Evolutionary conservation across 345 rosid genomes (phyloP).

Genomic region (Syzygium aqueum): DNA sequence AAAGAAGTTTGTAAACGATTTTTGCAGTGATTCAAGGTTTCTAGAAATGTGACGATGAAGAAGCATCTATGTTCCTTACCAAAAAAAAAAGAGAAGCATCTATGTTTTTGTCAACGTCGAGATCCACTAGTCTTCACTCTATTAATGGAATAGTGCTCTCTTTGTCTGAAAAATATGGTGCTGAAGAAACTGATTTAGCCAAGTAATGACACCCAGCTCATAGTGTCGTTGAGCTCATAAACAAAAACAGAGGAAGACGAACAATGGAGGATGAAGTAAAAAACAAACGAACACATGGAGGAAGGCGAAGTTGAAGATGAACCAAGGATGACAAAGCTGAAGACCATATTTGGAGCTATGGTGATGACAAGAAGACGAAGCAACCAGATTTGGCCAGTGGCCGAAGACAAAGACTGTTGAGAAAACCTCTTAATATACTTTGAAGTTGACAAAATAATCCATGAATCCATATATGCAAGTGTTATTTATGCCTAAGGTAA

Average conservation of each 20-base stretch:
- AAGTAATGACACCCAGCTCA: not conserved
- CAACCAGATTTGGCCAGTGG: too few relatives aligned
- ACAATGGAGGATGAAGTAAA: too few relatives aligned
- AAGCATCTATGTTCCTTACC: not conserved
- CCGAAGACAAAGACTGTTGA: not conserved
- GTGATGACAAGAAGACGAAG: too few relatives aligned
- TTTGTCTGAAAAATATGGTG: not conserved
- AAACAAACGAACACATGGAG: too few relatives aligned
- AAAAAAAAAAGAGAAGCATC: too few relatives aligned
- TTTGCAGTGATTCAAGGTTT: not conserved
- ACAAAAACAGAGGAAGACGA: too few relatives aligned
- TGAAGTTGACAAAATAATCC: not conserved
- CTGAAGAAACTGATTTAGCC: not conserved
- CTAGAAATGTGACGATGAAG: not conserved
- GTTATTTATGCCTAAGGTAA: not conserved
- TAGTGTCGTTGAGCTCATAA: too few relatives aligned
- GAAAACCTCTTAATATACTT: not conserved
- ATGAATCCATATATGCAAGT: not conserved
- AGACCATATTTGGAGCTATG: too few relatives aligned
- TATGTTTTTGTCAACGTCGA: not conserved
- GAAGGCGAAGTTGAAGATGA: too few relatives aligned
- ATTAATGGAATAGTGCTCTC: not conserved
- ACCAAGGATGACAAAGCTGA: too few relatives aligned
- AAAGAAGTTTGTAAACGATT: not conserved
- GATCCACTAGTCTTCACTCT: not conserved